These are phyloP conservation scores for Boletus subcaerulescens DNA, from an alignment of 768 basidiomycete genomes.

Conservation along the genomic window DNA sequence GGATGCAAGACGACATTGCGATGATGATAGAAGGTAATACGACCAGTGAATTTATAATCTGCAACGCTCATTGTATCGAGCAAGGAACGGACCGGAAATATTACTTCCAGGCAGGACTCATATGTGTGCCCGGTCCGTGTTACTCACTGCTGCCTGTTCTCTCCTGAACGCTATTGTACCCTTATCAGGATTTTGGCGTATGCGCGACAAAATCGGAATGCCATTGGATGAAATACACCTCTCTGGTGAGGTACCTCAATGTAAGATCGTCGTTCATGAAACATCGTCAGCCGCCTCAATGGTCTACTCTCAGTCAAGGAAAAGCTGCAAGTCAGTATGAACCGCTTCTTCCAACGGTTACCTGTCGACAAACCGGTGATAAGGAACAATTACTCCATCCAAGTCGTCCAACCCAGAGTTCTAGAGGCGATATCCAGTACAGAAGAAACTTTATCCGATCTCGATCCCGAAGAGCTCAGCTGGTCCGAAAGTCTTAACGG, in stretches of 20 bases:
- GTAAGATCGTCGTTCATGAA: conserved; percentile 37
- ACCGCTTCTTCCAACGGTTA: conserved; percentile 68
- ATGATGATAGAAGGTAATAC: conserved; percentile 56
- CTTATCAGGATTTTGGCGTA: conserved; percentile 67
- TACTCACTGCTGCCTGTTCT: not conserved
- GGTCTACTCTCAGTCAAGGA: conserved; percentile 47
- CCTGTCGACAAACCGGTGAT: conserved; percentile 66
- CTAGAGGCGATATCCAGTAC: not conserved
- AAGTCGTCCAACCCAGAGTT: conserved; percentile 30
- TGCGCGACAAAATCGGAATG: conserved; percentile 75
- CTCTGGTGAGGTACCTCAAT: conserved; percentile 66
- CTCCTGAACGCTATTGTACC: not conserved
- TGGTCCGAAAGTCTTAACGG: conserved; percentile 59
- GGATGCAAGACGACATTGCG: conserved; percentile 57
- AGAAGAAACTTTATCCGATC: conserved; percentile 17
- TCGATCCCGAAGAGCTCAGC: conserved; percentile 65
- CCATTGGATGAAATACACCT: conserved; percentile 69
- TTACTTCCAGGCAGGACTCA: conserved; percentile 74
- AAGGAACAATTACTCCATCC: conserved; percentile 66
- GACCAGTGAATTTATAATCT: not conserved
- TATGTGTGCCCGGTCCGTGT: conserved; percentile 59
- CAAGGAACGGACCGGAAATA: conserved; percentile 65
- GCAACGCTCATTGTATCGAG: not conserved
- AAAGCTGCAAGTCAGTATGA: conserved; percentile 62
- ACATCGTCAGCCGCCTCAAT: not conserved